A percentile compares a stretch with the other conserved stretches of the same genome.
Conservation (phyloP, 1,139 yeast species). For the Lodderomyces pseudojiufengensis region DNA sequence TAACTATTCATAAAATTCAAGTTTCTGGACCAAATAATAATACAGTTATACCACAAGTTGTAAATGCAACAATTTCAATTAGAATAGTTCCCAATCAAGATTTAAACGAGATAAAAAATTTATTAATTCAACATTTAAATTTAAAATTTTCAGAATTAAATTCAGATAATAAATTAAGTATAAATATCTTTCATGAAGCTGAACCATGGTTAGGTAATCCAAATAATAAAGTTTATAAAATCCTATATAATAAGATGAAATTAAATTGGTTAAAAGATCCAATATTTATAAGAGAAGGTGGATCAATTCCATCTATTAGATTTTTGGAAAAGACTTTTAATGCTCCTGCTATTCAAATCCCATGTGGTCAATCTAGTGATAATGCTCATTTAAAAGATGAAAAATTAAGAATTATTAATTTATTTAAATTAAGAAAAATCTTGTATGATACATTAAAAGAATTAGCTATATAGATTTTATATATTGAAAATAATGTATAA, state of each 20-base stretch:
- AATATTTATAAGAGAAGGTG: conserved; percentile 88
- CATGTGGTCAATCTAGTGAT: conserved; percentile 94
- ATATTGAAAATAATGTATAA: no score
- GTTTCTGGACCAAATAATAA: conserved; percentile 90
- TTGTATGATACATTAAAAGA: conserved; percentile 52
- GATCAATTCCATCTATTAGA: conserved; percentile 88
- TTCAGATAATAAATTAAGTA: conserved; percentile 57
- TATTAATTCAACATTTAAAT: conserved; percentile 46
- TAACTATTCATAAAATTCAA: conserved; percentile 80
- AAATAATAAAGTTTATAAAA: conserved; percentile 63
- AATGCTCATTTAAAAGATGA: conserved; percentile 92
- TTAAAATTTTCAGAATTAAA: conserved; percentile 31
- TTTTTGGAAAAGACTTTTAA: conserved; percentile 75
- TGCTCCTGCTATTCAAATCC: conserved; percentile 93
- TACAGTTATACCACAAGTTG: conserved; percentile 84
- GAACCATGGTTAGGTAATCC: conserved; percentile 98
- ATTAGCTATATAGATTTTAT: conserved; percentile 16
- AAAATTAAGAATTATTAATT: conserved; percentile 71
- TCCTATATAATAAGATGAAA: conserved; percentile 56
- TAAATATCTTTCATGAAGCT: conserved; percentile 73
- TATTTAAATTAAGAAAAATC: conserved; percentile 69
- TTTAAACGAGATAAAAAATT: conserved; percentile 50
- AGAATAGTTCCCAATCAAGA: conserved; percentile 90
- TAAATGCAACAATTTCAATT: conserved; percentile 72
- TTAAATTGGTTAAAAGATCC: conserved; percentile 72